Percentiles rank a stretch among this genome's conserved stretches.
phyloP scores from a whole-genome alignment of 495 filamentous ascomycete genomes.

The Talaromyces borbonicus region DNA sequence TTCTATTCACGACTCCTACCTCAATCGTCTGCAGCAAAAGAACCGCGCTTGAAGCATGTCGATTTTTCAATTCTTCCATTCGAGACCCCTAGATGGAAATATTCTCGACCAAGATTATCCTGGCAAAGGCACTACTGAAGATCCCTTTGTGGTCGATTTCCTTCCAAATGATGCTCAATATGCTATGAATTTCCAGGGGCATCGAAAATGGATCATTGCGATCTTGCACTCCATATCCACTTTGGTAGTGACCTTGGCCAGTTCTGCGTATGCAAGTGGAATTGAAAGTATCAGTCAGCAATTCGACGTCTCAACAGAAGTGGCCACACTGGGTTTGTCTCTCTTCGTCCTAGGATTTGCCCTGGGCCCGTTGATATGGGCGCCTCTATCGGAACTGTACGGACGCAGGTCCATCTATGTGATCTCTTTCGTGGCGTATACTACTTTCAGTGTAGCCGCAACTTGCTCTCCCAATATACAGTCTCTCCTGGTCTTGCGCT shows the following conservation, averaged over 20 bases:
- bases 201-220: conserved; percentile 15
- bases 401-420: conserved; percentile 27
- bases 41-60: too few species aligned
- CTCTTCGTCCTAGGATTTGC: conserved; percentile 43
- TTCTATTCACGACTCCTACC: too few species aligned
- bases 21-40: too few species aligned
- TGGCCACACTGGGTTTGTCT: conserved; percentile 37
- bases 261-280: conserved; percentile 36
- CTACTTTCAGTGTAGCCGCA: conserved; percentile 50
- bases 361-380: conserved; percentile 33
- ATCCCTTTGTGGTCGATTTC: conserved; percentile 61
- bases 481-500: conserved; percentile 51
- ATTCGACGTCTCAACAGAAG: conserved; percentile 30
- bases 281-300: conserved; percentile 23
- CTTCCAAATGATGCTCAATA: conserved; percentile 51
- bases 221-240: conserved; percentile 12
- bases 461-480: conserved; percentile 46
- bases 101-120: too few species aligned
- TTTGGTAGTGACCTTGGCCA: conserved; percentile 19
- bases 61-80: too few species aligned
- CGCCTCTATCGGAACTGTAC: conserved; percentile 48
- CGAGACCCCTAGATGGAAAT: too few species aligned
- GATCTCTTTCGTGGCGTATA: conserved; percentile 19
- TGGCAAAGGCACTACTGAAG: conserved; percentile 46
- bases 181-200: conserved; percentile 40